A percentile compares a stretch with the other conserved stretches of the same genome.
Evolutionary conservation across 805 yeast species (phyloP).

Genomic region (Metschnikowia corniflorae): DNA sequence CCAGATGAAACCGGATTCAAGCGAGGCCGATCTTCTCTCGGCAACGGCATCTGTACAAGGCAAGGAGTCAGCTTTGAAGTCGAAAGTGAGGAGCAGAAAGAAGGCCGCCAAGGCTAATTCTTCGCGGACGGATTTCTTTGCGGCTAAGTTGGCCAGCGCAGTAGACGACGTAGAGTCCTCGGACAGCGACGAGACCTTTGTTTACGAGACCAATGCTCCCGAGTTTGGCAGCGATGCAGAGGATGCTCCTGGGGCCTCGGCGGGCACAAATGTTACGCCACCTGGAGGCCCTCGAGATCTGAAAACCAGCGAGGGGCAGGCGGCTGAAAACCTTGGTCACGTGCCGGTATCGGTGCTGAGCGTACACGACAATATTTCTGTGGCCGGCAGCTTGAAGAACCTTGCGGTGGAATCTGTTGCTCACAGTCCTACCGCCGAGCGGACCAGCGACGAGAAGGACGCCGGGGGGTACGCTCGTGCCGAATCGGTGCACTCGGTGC

Average conservation of each 20-base stretch:
- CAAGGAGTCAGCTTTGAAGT: conserved; percentile 8
- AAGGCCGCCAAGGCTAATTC: conserved; percentile 47
- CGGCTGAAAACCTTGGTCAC: conserved; percentile 12
- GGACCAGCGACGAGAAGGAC: conserved; percentile 10
- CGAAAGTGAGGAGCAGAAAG: conserved; percentile 22
- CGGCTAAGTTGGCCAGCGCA: conserved; percentile 91
- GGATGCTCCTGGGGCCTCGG: conserved; percentile 2
- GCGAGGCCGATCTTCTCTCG: conserved; percentile 5
- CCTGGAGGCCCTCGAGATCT: background rate
- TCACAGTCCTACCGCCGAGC: conserved; percentile 11
- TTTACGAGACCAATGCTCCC: conserved; percentile 61
- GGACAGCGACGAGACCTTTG: conserved; percentile 93
- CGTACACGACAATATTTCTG: conserved; percentile 15
- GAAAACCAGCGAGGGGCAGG: background rate
- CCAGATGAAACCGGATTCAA: conserved; percentile 1
- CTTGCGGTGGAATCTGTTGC: conserved; percentile 8
- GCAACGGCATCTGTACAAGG: conserved; percentile 4
- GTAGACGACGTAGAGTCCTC: conserved; percentile 85
- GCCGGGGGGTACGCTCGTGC: conserved; percentile 11
- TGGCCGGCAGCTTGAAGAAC: conserved; percentile 14
- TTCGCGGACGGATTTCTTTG: conserved; percentile 88
- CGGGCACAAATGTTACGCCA: background rate
- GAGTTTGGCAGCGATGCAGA: conserved; percentile 18
- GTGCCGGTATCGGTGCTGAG: conserved; percentile 13
- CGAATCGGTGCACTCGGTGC: conserved; percentile 24